Evolutionary conservation across 345 rosid species (phyloP), one percentile per base, ranked within the genome.

Genomic region (Fremontodendron californicum): DNA sequence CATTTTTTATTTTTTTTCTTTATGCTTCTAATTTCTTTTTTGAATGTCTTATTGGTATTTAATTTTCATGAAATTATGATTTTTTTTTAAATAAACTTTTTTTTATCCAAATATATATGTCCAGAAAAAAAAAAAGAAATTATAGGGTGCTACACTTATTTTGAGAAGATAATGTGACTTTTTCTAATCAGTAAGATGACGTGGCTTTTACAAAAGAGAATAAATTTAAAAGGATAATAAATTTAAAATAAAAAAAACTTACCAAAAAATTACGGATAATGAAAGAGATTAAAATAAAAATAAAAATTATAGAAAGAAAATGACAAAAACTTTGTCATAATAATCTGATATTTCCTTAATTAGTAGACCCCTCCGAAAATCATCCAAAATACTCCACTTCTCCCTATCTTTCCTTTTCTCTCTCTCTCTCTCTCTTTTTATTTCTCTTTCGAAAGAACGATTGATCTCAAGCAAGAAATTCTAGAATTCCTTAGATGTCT

Each of bases 401-500:
- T 13, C 39, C 0, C 35, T 58, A 7, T 4, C 65, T 2, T 33
- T 33, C 13, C 15, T 11, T 45, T 3, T 45, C 25, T 71, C 42
- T 31, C 43, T 51, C 43, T 29, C 13, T 12, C 57, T 58, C 66
- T 62, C 2, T 62, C 29, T 57, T 46, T 13, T 51, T 57, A 52
- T 7, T 11, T 16, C 7, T 13, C 51, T 21, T n/a, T 55, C 33
- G 51, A 27, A 58, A 51, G 21, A 29, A 48, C 25, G 29, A 51
- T 79, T 73, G 48, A 73, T 81, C 69, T 29, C 69, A 66, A 74
- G 33, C 9, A 54, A 62, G 42, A 49, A 48, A 9, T 71, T 55
- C 23, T 55, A 33, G 77, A 83, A 72, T 78, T 79, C 78, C 42
- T 51, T 35, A 35, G 74, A 61, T 71, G 73, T 45, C 78, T 61